Evolutionary conservation across 2,329 filamentous ascomycete genomes (phyloP).

Genomic region (Neonectria magnoliae): DNA sequence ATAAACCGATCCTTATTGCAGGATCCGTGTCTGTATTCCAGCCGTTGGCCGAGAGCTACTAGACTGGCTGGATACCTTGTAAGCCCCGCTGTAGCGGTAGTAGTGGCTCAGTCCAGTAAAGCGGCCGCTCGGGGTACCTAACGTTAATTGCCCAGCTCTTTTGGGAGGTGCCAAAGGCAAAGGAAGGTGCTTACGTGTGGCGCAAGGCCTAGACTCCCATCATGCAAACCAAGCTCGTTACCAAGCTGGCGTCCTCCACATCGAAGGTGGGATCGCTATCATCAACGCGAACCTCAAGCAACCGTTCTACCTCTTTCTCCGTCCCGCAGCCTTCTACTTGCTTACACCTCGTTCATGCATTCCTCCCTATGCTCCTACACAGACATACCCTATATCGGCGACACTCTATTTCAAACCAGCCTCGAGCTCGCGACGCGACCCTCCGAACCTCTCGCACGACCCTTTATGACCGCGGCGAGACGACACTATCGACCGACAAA

Average conservation of each 20-base stretch:
- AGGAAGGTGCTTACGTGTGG: constrained; percentile 21
- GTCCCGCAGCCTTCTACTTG: not conserved
- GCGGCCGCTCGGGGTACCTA: not conserved
- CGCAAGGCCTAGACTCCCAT: constrained; percentile 9
- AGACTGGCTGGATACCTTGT: too few species aligned
- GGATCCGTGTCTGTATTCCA: not conserved
- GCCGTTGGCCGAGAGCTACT: not conserved
- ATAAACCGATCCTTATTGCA: too few species aligned
- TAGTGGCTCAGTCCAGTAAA: not conserved
- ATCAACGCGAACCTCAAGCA: constrained; percentile 9
- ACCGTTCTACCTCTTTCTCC: not conserved
- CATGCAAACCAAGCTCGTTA: not conserved
- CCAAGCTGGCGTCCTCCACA: constrained; percentile 12
- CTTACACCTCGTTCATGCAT: not conserved
- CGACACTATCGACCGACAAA: not conserved
- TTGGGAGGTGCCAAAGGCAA: not conserved
- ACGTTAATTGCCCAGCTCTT: not conserved
- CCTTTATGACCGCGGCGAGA: not conserved
- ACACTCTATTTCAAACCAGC: not conserved
- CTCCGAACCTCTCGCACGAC: not conserved
- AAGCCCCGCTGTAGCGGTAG: not conserved
- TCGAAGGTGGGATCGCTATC: constrained; percentile 11
- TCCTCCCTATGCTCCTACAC: too few species aligned
- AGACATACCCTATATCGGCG: not conserved
- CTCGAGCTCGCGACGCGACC: not conserved